Evolutionary conservation across 139 green algal species (phyloP), one percentile per base, ranked within the genome.

Genomic region (Picochlorum sp.): DNA sequence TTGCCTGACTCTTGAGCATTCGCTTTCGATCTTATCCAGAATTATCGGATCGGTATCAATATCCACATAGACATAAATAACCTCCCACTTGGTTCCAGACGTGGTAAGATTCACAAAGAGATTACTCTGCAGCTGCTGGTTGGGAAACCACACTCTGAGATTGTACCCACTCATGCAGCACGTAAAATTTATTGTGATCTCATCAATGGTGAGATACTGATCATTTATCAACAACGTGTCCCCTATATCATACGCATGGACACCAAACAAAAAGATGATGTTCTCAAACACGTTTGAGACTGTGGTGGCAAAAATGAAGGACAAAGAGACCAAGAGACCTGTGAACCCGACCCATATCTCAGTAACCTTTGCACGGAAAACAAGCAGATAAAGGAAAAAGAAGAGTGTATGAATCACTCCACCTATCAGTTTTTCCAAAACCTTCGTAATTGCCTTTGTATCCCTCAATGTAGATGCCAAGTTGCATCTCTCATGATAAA

Each of bases 231-330:
- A 24, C 38, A 85, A 28, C 3, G 56, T 75, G 65, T 90, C 84
- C 4, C 80, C 84, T 6, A 90, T 80, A 60, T 90, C 84, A 70
- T 84, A 91, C 51, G 84, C 72, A 68, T 88, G 83, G 55, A 87
- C 70, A 20, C 83, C 68, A 59, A 91, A 91, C 28, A 91, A 76
- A 67, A 86, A 85, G 23, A 91, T 63, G 18, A 83, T 68, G 11
- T 72, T 57, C 66, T 90, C 83, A 64, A 82, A 88, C 26, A 86
- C 57, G 24, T 65, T 65, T 55, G 62, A 67, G 24, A 88, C 60
- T 41, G 47, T 75, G 67, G 78, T 84, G 56, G 76, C 75, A 71
- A 88, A 88, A 26, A 85, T 76, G 55, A 88, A 85, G 41, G 20
- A 37, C 0, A 59, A 59, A 30, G 20, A 20, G 23, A 59, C 21